Base-by-base conservation (phyloP, 176 grass and related monocot species). In the Elymus sibiricus region DNA sequence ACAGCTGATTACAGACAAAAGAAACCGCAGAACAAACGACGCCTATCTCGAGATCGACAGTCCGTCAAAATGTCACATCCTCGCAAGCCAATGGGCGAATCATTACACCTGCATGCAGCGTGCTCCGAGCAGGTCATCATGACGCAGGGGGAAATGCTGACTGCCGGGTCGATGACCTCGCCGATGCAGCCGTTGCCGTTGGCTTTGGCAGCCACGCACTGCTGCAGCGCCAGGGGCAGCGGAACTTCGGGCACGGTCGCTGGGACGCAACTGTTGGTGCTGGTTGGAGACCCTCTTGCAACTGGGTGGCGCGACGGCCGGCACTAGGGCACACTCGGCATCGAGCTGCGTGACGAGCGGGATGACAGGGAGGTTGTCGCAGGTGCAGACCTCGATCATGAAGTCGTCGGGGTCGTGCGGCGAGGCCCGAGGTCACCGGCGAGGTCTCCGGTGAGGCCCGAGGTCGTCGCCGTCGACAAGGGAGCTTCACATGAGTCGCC, bases 381-480 rank as follows among this genome's bases (percentile, higher is more conserved):
- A 94, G 42, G 91, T 92, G 90, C 92, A 97, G 64, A 97, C 84
- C 84, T 97, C 95, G 82, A 97, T 83, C 95, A 97, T 97, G 88
- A 92, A 94, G 38, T 92, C 90, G 66, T 97, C 90, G 22, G 92
- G 95, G 62, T 97, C 92, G 71, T 97, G 95, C 9, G 39, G 39
- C 39, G 39, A 40, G 39, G 39, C 39, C 39, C 8, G 39, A 40
- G 39, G 39, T 40, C 39, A 9, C 7, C 39, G 39, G 39, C 8
- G 39, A 40, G 39, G 39, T 40, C 40, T 11, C 40, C 40, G 11
- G 10, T 10, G 7, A 29, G 29, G 29, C 29, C 29, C 29, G 29
- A 29, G 29, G 29, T 29, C 29, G 29, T 2, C 29, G 29, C 29
- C 29, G 29, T 29, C 29, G 29, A 29, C 29, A 29, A 29, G 29